These are phyloP conservation scores for Fusarium foetens DNA, from an alignment of 2,329 filamentous ascomycete genomes.

Conservation along the genomic window DNA sequence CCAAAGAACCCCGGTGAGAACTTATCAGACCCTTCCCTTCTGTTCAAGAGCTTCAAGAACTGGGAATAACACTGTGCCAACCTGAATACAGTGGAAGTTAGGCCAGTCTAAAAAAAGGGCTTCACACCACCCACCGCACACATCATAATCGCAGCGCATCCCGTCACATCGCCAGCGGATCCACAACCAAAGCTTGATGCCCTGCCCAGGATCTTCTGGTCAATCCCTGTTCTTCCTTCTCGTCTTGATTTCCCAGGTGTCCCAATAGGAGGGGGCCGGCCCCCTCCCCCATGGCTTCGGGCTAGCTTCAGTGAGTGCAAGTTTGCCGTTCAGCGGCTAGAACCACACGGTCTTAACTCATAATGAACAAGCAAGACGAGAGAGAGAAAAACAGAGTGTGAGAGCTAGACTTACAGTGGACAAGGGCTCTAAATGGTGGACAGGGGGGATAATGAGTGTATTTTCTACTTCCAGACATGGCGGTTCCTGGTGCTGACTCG, in stretches of 20 bases:
- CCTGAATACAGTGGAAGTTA: not conserved
- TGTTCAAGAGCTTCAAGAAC: not conserved
- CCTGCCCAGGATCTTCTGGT: constrained; percentile 22
- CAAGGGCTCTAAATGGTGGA: constrained; percentile 2
- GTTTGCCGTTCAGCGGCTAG: constrained; percentile 1
- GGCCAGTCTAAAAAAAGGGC: constrained; percentile 35
- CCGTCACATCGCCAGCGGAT: constrained; percentile 32
- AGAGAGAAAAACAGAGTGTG: not conserved
- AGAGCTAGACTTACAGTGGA: constrained; percentile 12
- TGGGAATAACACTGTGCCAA: constrained; percentile 16
- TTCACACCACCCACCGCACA: constrained; percentile 11
- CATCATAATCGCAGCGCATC: constrained; percentile 20
- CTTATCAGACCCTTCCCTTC: not conserved
- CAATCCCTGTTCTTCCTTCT: constrained; percentile 7
- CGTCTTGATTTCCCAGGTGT: constrained; percentile 5
- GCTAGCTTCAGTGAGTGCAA: constrained; percentile 16
- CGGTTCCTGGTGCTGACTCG: constrained; percentile 34
- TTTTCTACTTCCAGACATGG: constrained; percentile 29
- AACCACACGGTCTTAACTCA: constrained; percentile 2
- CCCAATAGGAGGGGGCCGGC: constrained; percentile 22
- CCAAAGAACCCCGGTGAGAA: constrained; percentile 34
- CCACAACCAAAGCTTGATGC: constrained; percentile 39
- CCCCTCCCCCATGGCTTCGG: constrained; percentile 10
- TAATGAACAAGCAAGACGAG: constrained; percentile 1
- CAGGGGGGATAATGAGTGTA: constrained; percentile 7